Evolutionary conservation across 192 early-diverging fungal species (phyloP).

Genomic region (Allomyces javanicus): DNA sequence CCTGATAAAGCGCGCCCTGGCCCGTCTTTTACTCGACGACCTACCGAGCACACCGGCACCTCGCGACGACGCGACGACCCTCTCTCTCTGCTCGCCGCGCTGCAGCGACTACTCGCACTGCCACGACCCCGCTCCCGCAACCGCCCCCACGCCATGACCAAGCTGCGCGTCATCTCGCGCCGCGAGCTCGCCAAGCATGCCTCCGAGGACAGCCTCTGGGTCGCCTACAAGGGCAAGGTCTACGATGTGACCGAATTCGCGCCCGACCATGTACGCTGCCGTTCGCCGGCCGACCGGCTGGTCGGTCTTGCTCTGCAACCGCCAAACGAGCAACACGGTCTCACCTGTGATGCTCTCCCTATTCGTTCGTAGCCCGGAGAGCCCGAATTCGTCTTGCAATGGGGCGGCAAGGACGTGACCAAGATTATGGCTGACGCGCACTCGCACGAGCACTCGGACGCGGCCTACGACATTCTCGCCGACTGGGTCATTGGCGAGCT

Average conservation of each 20-base stretch:
- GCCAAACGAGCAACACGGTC: too few relatives aligned
- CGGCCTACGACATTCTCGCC: slow-evolving; percentile 69
- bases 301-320: too few relatives aligned
- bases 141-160: too few relatives aligned
- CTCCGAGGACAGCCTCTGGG: background rate
- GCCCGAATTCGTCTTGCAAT: slow-evolving; percentile 64
- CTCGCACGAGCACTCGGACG: slow-evolving; percentile 58
- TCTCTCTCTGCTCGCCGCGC: too few relatives aligned
- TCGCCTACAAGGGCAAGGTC: background rate
- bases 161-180: background rate
- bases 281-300: too few relatives aligned
- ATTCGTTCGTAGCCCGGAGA: slow-evolving; percentile 59
- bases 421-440: slow-evolving; percentile 52
- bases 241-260: background rate
- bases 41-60: too few relatives aligned
- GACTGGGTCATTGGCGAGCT: slow-evolving; percentile 54
- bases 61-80: too few relatives aligned
- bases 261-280: background rate
- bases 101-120: too few relatives aligned
- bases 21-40: too few relatives aligned
- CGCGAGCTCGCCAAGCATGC: background rate
- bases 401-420: slow-evolving; percentile 67
- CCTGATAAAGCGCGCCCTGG: too few relatives aligned
- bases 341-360: too few relatives aligned
- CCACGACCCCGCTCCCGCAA: too few relatives aligned